A percentile compares a stretch with the other conserved stretches of the same genome.
phyloP scores from a whole-genome alignment of 768 basidiomycete species.

The Rhizopogon sp. region DNA sequence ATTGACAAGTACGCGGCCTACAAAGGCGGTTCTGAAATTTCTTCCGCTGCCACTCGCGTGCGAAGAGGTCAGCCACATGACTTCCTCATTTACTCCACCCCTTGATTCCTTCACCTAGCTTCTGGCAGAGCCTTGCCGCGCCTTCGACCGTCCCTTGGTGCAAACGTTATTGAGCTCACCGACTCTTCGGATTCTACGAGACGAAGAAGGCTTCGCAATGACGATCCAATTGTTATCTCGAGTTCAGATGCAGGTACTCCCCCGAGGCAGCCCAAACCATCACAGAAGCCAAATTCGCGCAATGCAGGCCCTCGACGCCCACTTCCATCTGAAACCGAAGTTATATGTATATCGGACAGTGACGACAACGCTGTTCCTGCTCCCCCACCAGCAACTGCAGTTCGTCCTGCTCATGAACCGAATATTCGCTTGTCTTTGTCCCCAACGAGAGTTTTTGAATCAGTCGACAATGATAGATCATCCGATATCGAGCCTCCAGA shows the following conservation, averaged over 20 bases:
- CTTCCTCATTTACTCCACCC: slow-evolving; percentile 3
- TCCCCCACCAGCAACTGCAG: neutral
- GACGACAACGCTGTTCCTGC: slow-evolving; percentile 8
- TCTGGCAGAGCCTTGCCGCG: slow-evolving; percentile 6
- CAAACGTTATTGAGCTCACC: slow-evolving; percentile 13
- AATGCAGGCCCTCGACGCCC: neutral
- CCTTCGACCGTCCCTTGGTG: slow-evolving; percentile 7
- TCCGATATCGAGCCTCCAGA: neutral
- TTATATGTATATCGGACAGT: slow-evolving; percentile 26
- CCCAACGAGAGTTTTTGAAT: neutral
- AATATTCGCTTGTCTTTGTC: neutral
- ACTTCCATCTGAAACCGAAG: slow-evolving; percentile 14
- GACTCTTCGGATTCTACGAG: slow-evolving; percentile 16
- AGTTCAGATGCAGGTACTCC: slow-evolving; percentile 18
- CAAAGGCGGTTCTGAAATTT: slow-evolving; percentile 2
- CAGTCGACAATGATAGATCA: neutral
- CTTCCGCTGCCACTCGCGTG: slow-evolving; percentile 14
- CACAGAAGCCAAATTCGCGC: neutral
- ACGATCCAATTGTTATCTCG: slow-evolving; percentile 19
- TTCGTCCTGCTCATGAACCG: neutral
- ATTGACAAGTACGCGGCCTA: neutral
- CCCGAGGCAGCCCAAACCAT: neutral
- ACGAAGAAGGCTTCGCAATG: neutral
- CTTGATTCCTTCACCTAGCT: slow-evolving; percentile 7
- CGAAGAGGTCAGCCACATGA: slow-evolving; percentile 12